Evolutionary conservation across 257 asterid genomes (phyloP), one percentile per base, ranked within the genome.

Genomic region (Nicotiana paniculata): DNA sequence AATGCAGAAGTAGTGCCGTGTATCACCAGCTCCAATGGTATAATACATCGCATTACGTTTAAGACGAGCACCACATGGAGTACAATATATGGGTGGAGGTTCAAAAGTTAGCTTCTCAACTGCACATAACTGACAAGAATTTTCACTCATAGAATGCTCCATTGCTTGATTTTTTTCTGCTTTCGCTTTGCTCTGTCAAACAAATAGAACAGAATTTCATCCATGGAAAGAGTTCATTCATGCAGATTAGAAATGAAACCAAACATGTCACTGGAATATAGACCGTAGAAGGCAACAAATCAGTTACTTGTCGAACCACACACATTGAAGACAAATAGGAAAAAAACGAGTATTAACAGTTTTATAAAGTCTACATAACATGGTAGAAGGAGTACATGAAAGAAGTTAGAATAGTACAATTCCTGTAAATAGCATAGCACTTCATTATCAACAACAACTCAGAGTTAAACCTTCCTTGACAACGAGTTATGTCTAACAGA

Each of bases 101-200:
- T 96, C 99, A 90, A 96, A 96, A 26, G 92, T 88, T 82, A 96
- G 97, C 90, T 90, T 96, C 92, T 96, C 99, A 81, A 95, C 99
- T 21, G 97, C 98, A 93, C 99, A 96, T 88, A 96, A 85, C 90
- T 96, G 99, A 87, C 99, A 96, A 63, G 96, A 96, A 90, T 94
- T 92, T 88, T 93, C 98, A 75, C 92, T 96, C 98, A 92, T 93
- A 12, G 93, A 85, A 77, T 91, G 93, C 93, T 89, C 97, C 98
- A 94, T 90, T 32, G 99, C 98, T 89, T 93, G 98, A 85, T 92
- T 93, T 82, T 90, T 94, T 87, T 93, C 99, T 4, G 93, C 98
- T 86, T 96, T 96, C 66, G 98, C 94, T 90, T 92, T 96, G 88
- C 97, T 94, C 99, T 96, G 95, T 7, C 79, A 79, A 85, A 77